Conservation (phyloP, 371 early-diverging fungal genomes). For the Syncephalastrum contaminatum region DNA sequence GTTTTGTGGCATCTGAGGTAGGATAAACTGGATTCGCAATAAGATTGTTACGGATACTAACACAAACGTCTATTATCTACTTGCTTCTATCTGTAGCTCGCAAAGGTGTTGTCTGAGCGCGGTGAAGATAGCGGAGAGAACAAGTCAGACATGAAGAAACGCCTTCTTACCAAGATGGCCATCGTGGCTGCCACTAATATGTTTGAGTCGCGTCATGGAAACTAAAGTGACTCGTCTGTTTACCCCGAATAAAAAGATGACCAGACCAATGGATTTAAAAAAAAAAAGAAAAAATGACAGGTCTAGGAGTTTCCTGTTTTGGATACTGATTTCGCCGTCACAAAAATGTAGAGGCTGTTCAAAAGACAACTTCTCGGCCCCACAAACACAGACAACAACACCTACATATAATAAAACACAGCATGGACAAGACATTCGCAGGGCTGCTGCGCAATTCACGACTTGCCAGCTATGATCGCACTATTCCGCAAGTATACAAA, state of each 20-base stretch:
- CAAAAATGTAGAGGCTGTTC: too few species aligned
- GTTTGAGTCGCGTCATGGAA: constrained; percentile 34
- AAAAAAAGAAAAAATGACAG: too few species aligned
- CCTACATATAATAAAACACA: not conserved
- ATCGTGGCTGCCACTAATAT: constrained; percentile 35
- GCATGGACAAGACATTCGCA: constrained; percentile 74
- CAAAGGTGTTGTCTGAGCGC: constrained; percentile 29
- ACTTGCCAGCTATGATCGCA: constrained; percentile 68
- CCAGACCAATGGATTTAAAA: too few species aligned
- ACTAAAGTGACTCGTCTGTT: constrained; percentile 5
- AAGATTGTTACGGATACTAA: not conserved
- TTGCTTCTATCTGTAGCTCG: constrained; percentile 22
- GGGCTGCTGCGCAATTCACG: constrained; percentile 69
- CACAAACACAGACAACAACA: too few species aligned
- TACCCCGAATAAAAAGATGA: too few species aligned
- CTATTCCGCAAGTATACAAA: constrained; percentile 71
- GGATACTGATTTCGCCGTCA: too few species aligned
- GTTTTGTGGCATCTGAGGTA: constrained; percentile 50
- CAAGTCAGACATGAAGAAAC: constrained; percentile 18
- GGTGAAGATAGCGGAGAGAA: constrained; percentile 24
- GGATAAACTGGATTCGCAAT: not conserved
- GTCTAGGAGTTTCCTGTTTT: too few species aligned
- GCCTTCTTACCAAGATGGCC: constrained; percentile 34
- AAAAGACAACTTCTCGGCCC: too few species aligned
- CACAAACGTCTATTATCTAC: not conserved